These are phyloP conservation scores for Penicillium cataractarum DNA, from an alignment of 495 filamentous ascomycete species.

Conservation along the genomic window DNA sequence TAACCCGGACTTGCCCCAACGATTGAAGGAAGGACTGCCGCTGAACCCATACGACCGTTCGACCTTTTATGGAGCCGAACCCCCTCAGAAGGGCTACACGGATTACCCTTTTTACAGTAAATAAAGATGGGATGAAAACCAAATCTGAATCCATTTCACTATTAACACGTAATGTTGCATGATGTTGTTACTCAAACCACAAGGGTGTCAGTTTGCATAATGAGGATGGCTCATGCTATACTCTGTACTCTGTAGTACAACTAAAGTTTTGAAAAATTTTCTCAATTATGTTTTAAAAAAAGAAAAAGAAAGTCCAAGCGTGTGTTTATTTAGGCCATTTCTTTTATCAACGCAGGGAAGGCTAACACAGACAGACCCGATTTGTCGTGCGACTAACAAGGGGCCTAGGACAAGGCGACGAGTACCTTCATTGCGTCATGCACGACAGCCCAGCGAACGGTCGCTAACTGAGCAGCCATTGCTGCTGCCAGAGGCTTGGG, in stretches of 20 bases:
- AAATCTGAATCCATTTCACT: not conserved
- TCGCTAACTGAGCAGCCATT: conserved; percentile 56
- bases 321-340: no score
- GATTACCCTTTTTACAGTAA: conserved; percentile 62
- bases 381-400: no score
- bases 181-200: no score
- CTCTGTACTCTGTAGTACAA: no score
- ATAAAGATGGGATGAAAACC: not conserved
- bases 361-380: no score
- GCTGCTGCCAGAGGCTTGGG: conserved; percentile 42
- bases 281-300: no score
- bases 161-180: no score
- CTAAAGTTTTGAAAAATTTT: no score
- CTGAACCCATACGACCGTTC: conserved; percentile 58
- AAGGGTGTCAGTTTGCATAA: no score
- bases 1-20: conserved; percentile 67
- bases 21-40: conserved; percentile 57
- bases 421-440: conserved; percentile 60
- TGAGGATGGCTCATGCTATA: no score
- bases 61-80: conserved; percentile 59
- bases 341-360: no score
- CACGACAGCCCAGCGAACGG: conserved; percentile 59
- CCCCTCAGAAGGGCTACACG: conserved; percentile 60
- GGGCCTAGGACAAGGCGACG: conserved; percentile 30
- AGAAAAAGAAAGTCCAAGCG: no score